Conservation (phyloP, 768 basidiomycete species). For the Scleroderma citrinum region DNA sequence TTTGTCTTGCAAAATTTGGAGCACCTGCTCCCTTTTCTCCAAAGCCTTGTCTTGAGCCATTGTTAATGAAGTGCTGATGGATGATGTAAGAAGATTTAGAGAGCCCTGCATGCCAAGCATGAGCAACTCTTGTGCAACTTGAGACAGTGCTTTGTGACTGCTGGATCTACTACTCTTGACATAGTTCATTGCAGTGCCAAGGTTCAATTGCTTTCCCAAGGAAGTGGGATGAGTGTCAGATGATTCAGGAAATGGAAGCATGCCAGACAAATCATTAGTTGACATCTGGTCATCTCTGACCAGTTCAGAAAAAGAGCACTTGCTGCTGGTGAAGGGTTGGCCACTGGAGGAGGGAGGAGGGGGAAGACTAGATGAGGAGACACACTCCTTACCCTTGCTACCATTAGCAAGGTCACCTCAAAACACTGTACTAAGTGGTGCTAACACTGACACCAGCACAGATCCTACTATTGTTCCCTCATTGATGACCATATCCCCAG, state of each 20-base stretch:
- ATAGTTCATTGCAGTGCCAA: neutral
- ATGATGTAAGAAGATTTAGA: neutral
- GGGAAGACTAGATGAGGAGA: neutral
- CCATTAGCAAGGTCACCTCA: too few relatives aligned
- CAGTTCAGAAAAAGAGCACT: too few relatives aligned
- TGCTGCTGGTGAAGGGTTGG: too few relatives aligned
- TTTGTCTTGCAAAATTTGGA: neutral
- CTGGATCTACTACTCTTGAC: neutral
- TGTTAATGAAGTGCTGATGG: neutral
- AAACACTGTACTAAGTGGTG: too few relatives aligned
- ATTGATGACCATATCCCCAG: too few relatives aligned
- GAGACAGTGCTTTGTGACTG: neutral
- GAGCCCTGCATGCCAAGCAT: conserved; percentile 1
- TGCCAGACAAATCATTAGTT: neutral
- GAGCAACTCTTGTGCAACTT: neutral
- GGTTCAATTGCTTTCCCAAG: neutral
- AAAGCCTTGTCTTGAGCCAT: neutral
- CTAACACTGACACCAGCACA: too few relatives aligned
- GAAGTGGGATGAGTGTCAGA: neutral
- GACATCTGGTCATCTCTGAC: neutral
- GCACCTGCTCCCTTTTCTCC: neutral
- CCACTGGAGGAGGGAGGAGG: too few relatives aligned
- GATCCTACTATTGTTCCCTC: too few relatives aligned
- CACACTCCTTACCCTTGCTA: too few relatives aligned
- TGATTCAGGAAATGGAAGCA: neutral